A percentile compares a stretch with the other conserved stretches of the same genome.
phyloP scores from a whole-genome alignment of 805 yeast genomes.

The Yarrowia yakushimensis region DNA sequence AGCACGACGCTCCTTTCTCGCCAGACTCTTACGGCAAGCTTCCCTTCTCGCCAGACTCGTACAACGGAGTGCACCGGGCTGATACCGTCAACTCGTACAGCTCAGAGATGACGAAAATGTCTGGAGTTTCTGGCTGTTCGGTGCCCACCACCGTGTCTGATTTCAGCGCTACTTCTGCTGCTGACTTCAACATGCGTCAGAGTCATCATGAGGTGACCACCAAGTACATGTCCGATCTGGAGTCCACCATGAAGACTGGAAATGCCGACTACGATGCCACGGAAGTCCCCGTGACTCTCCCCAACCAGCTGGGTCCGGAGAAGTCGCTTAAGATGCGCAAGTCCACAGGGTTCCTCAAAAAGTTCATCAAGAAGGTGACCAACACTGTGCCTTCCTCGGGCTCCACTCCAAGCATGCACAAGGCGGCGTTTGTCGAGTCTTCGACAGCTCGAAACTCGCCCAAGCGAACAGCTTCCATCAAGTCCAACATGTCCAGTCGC shows the following conservation, averaged over 20 bases:
- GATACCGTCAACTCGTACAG: constrained; percentile 2
- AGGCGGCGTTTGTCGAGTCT: constrained; percentile 3
- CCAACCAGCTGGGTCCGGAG: constrained; percentile 26
- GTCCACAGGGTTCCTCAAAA: constrained; percentile 35
- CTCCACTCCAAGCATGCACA: background rate
- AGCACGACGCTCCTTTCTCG: background rate
- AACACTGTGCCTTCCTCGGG: background rate
- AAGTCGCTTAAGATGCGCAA: constrained; percentile 33
- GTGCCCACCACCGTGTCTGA: constrained; percentile 8
- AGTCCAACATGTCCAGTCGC: background rate
- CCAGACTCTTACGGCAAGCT: constrained; percentile 11
- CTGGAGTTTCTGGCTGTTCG: constrained; percentile 12
- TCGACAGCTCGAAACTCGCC: background rate
- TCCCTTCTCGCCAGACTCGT: background rate
- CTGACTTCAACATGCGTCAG: constrained; percentile 12
- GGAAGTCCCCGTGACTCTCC: constrained; percentile 30
- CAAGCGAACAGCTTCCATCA: constrained; percentile 7
- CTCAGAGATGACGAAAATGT: constrained; percentile 14
- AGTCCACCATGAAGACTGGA: background rate
- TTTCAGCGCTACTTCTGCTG: constrained; percentile 4
- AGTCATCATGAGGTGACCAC: constrained; percentile 3
- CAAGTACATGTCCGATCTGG: constrained; percentile 8
- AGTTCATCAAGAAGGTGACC: constrained; percentile 29
- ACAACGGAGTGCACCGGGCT: constrained; percentile 7
- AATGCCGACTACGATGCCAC: background rate